phyloP scores from a whole-genome alignment of 2,329 filamentous ascomycete genomes.

The Orbilia quercus region DNA sequence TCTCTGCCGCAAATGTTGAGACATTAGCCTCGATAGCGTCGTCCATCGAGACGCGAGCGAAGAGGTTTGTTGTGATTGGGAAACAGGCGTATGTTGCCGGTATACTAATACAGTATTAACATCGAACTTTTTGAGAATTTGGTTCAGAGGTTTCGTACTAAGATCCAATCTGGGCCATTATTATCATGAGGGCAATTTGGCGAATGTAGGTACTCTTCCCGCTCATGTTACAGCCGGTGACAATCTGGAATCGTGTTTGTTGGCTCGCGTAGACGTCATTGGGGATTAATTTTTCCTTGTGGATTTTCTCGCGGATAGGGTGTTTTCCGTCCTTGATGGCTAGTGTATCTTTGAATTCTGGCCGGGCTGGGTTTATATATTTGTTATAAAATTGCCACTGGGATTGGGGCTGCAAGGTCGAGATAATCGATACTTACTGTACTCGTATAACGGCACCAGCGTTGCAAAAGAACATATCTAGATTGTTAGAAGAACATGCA shows the following conservation, averaged over 20 bases:
- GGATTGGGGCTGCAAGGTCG: neutral
- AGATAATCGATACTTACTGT: slow-evolving; percentile 62
- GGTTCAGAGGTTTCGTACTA: slow-evolving; percentile 52
- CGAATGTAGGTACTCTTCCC: slow-evolving; percentile 97
- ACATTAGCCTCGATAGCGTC: slow-evolving; percentile 90
- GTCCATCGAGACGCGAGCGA: slow-evolving; percentile 86
- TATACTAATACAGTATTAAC: too few relatives aligned
- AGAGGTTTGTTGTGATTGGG: slow-evolving; percentile 82
- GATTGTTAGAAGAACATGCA: slow-evolving; percentile 58
- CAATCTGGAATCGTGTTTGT: slow-evolving; percentile 86
- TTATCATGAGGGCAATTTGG: slow-evolving; percentile 80
- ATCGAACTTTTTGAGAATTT: neutral
- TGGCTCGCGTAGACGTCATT: slow-evolving; percentile 89
- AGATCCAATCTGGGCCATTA: slow-evolving; percentile 84
- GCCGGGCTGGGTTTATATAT: too few relatives aligned
- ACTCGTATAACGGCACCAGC: slow-evolving; percentile 74
- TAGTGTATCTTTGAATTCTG: slow-evolving; percentile 75
- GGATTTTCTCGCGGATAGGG: slow-evolving; percentile 79
- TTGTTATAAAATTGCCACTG: slow-evolving; percentile 1
- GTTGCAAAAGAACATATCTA: slow-evolving; percentile 75
- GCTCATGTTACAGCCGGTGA: slow-evolving; percentile 96
- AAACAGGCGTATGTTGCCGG: slow-evolving; percentile 86
- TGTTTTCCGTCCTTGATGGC: slow-evolving; percentile 81
- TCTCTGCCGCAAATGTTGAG: slow-evolving; percentile 92
- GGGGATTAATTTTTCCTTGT: slow-evolving; percentile 77